These are phyloP conservation scores for Crucihimalaya himalaica DNA, from an alignment of 345 rosid species.

Conservation along the genomic window DNA sequence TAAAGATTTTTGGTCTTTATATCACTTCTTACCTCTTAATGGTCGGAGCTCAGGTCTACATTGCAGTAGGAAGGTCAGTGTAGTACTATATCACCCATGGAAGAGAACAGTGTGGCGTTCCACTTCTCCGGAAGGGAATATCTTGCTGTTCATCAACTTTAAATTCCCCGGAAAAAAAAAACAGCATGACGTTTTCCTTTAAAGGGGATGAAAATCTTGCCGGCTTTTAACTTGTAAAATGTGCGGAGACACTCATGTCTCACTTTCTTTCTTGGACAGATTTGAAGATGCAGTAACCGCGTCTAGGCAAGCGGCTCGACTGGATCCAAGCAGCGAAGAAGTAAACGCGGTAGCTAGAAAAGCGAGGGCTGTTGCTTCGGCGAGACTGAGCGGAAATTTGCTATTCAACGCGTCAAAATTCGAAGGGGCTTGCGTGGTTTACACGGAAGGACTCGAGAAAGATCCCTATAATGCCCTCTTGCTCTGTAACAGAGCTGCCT, in stretches of 20 bases:
- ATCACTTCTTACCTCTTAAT: constrained; percentile 46
- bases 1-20: constrained; percentile 53
- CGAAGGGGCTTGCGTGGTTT: constrained; percentile 62
- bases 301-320: constrained; percentile 68
- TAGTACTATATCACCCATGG: background rate
- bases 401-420: constrained; percentile 67
- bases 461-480: constrained; percentile 75
- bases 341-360: constrained; percentile 44
- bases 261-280: constrained; percentile 42
- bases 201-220: background rate
- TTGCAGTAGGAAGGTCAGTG: constrained; percentile 71
- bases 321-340: constrained; percentile 70
- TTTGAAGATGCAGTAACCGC: constrained; percentile 76
- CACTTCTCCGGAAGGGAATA: background rate
- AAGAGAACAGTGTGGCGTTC: constrained; percentile 10
- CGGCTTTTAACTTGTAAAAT: background rate
- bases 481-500: constrained; percentile 92
- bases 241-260: background rate
- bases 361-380: constrained; percentile 59
- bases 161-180: no score
- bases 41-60: constrained; percentile 57
- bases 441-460: constrained; percentile 76
- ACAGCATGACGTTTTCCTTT: background rate
- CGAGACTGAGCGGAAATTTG: constrained; percentile 73
- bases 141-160: background rate